Evolutionary conservation across 495 filamentous ascomycete genomes (phyloP).

Genomic region (Xylaria venustula): DNA sequence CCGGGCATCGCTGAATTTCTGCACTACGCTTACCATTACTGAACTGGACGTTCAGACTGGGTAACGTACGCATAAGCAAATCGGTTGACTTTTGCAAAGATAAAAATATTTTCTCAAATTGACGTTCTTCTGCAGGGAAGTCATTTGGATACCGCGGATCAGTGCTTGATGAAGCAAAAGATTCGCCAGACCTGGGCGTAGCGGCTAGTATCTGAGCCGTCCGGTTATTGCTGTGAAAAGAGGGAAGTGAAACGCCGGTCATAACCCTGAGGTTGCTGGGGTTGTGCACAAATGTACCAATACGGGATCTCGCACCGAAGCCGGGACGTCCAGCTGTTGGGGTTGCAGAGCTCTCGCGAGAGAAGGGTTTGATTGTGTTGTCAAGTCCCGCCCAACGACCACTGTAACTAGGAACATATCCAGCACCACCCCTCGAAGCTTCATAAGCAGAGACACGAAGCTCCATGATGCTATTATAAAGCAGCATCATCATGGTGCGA

Average conservation of each 20-base stretch:
- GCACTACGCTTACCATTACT: conserved; percentile 44
- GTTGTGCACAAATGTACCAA: conserved; percentile 62
- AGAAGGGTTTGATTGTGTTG: conserved; percentile 42
- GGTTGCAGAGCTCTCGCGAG: conserved; percentile 56
- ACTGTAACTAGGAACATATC: conserved; percentile 24
- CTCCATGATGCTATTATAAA: conserved; percentile 80
- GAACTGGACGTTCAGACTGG: conserved; percentile 63
- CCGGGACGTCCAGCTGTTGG: conserved; percentile 59
- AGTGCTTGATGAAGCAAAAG: conserved; percentile 62
- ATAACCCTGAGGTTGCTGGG: conserved; percentile 53
- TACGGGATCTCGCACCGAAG: conserved; percentile 53
- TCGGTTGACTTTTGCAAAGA: conserved; percentile 67
- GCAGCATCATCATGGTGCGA: conserved; percentile 73
- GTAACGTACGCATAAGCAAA: conserved; percentile 63
- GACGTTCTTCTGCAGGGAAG: conserved; percentile 71
- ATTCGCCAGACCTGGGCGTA: conserved; percentile 75
- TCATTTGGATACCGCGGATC: conserved; percentile 44
- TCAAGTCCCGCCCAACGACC: conserved; percentile 30
- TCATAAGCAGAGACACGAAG: conserved; percentile 51
- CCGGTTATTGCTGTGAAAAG: conserved; percentile 43
- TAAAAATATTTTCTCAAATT: conserved; percentile 78
- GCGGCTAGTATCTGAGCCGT: conserved; percentile 54
- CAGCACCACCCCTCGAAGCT: conserved; percentile 42
- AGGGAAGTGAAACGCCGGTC: conserved; percentile 45
- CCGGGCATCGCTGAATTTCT: conserved; percentile 38